These are phyloP conservation scores for Zygoascus hellenicus DNA, from an alignment of 1,139 yeast genomes.

Conservation along the genomic window DNA sequence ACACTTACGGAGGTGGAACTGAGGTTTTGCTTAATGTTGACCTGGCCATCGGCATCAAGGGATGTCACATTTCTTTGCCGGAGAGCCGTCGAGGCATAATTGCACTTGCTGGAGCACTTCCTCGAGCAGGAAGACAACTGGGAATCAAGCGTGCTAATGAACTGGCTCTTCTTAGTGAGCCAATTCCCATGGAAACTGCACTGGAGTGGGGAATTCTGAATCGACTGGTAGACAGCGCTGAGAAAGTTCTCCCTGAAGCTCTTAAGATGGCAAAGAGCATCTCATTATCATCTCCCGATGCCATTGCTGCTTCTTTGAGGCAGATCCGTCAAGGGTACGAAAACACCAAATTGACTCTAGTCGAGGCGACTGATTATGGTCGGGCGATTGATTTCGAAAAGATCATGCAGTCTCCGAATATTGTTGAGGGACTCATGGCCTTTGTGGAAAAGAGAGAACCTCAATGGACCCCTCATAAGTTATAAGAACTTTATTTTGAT, in stretches of 20 bases:
- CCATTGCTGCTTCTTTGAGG: conserved; percentile 25
- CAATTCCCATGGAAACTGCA: conserved; percentile 28
- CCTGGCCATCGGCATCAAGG: conserved; percentile 28
- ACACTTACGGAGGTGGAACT: conserved; percentile 33
- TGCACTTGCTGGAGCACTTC: conserved; percentile 33
- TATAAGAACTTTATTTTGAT: background rate
- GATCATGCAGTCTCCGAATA: conserved; percentile 20
- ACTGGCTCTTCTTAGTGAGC: conserved; percentile 30
- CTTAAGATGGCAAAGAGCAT: conserved; percentile 26
- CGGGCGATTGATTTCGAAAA: conserved; percentile 16
- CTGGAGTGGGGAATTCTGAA: conserved; percentile 30
- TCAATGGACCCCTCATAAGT: conserved; percentile 20
- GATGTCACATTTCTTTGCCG: conserved; percentile 28
- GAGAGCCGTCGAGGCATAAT: conserved; percentile 32
- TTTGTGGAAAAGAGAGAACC: conserved; percentile 29
- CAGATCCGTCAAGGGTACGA: conserved; percentile 28
- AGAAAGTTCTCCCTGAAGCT: conserved; percentile 27
- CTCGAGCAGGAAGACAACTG: conserved; percentile 27
- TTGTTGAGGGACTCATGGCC: conserved; percentile 25
- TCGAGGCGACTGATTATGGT: conserved; percentile 22
- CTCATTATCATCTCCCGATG: conserved; percentile 29
- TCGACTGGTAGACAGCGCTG: conserved; percentile 22
- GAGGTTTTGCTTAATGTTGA: conserved; percentile 32
- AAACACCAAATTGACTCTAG: conserved; percentile 20
- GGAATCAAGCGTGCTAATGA: conserved; percentile 30